Conservation (phyloP, 345 rosid genomes). For the Ceriops zippeliana region DNA sequence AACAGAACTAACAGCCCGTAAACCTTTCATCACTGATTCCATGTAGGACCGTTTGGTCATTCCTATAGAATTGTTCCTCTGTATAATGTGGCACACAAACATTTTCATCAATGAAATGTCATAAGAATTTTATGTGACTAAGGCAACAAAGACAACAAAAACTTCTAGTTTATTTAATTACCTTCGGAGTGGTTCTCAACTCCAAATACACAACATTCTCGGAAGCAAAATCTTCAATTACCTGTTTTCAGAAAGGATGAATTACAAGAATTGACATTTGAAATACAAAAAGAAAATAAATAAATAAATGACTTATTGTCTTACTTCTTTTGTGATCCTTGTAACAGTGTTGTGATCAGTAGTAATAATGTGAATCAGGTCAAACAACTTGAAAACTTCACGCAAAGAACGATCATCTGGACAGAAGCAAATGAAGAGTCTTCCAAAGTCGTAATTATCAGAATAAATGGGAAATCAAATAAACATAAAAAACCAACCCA, state of each 20-base stretch:
- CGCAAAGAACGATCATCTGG: slow-evolving; percentile 64
- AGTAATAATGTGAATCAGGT: slow-evolving; percentile 74
- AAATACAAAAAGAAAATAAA: not conserved
- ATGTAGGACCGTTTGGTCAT: slow-evolving; percentile 94
- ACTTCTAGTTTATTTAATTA: slow-evolving; percentile 17
- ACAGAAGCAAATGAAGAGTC: slow-evolving; percentile 3
- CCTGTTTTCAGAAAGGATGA: slow-evolving; percentile 35
- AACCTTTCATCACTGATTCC: slow-evolving; percentile 83
- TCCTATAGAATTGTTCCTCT: slow-evolving; percentile 77
- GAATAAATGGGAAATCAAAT: not conserved
- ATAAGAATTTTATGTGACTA: not conserved
- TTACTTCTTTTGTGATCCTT: slow-evolving; percentile 83
- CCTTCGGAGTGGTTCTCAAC: slow-evolving; percentile 97
- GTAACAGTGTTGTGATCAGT: slow-evolving; percentile 76
- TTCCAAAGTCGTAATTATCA: slow-evolving; percentile 4
- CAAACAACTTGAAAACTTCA: slow-evolving; percentile 90
- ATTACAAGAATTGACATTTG: not conserved
- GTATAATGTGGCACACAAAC: slow-evolving; percentile 22
- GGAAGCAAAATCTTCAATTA: slow-evolving; percentile 85
- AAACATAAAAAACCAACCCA: not conserved
- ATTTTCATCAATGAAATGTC: slow-evolving; percentile 9
- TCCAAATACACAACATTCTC: slow-evolving; percentile 89
- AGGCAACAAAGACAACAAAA: not conserved
- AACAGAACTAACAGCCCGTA: slow-evolving; percentile 51
- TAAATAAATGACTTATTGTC: slow-evolving; percentile 5